Percentiles rank a stretch among this genome's conserved stretches.
Conservation (phyloP, 1,139 yeast species). For the Debaryomyces psychrophilus region DNA sequence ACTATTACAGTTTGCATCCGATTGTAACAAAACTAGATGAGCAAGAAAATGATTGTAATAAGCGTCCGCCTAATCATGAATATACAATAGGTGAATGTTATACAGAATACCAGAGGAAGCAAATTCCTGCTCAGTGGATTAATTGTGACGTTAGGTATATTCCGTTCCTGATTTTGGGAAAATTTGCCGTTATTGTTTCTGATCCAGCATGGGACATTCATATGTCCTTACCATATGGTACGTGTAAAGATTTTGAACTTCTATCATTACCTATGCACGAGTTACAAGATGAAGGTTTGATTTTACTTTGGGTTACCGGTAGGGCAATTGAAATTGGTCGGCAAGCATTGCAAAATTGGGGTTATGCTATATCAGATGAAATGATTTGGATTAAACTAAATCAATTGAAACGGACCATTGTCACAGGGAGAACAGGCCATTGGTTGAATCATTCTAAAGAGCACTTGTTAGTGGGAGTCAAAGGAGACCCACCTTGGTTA, state of each 20-base stretch:
- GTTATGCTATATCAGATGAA: slow-evolving; percentile 76
- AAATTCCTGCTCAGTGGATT: slow-evolving; percentile 78
- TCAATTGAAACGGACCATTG: slow-evolving; percentile 83
- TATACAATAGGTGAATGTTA: slow-evolving; percentile 62
- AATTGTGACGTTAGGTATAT: slow-evolving; percentile 77
- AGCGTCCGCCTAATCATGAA: slow-evolving; percentile 29
- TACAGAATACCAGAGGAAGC: slow-evolving; percentile 32
- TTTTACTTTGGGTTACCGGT: slow-evolving; percentile 93
- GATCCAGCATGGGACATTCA: slow-evolving; percentile 94
- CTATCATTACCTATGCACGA: slow-evolving; percentile 63
- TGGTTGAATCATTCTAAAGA: slow-evolving; percentile 97
- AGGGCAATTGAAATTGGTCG: slow-evolving; percentile 88
- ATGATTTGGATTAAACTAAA: slow-evolving; percentile 89
- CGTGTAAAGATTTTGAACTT: slow-evolving; percentile 74
- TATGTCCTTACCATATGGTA: slow-evolving; percentile 78
- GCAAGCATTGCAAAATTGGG: slow-evolving; percentile 77
- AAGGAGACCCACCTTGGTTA: slow-evolving; percentile 81
- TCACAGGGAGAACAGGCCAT: slow-evolving; percentile 95
- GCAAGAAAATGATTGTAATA: slow-evolving; percentile 25
- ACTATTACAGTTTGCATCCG: slow-evolving; percentile 70
- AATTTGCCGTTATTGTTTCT: slow-evolving; percentile 84
- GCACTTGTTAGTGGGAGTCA: slow-evolving; percentile 80
- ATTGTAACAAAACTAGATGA: slow-evolving; percentile 17
- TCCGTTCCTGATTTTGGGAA: slow-evolving; percentile 71
- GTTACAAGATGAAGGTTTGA: slow-evolving; percentile 80